A percentile compares a stretch with the other conserved stretches of the same genome.
Evolutionary conservation across 2,329 filamentous ascomycete genomes (phyloP).

Genomic region (Ceratocystis cubensis): DNA sequence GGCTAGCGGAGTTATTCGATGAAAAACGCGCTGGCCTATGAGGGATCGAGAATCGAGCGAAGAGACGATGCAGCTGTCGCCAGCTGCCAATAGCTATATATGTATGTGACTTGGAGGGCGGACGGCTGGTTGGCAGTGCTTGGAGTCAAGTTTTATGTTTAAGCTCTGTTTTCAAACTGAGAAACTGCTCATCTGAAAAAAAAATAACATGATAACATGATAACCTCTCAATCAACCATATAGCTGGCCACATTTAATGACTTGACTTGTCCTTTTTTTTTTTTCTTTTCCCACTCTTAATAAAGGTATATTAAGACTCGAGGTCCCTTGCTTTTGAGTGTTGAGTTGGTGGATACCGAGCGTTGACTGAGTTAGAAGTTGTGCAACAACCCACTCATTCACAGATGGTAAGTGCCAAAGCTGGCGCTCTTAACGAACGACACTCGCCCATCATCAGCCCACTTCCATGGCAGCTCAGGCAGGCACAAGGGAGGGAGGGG

Average conservation of each 20-base stretch:
- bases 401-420: conserved; percentile 8
- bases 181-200: not conserved
- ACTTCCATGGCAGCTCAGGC: conserved; percentile 16
- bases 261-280: not conserved
- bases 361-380: not conserved
- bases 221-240: not conserved
- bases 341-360: not conserved
- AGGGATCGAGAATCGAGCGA: not conserved
- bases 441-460: conserved; percentile 20
- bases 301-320: not conserved
- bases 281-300: not conserved
- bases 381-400: conserved; percentile 6
- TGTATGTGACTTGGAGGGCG: not conserved
- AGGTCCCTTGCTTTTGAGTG: not conserved
- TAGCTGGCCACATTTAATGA: too few species aligned
- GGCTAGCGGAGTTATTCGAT: conserved; percentile 52
- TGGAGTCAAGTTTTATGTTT: too few species aligned
- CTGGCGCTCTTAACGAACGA: conserved; percentile 18
- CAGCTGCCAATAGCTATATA: not conserved
- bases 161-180: not conserved
- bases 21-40: not conserved
- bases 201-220: not conserved
- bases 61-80: too few species aligned
- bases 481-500: not conserved
- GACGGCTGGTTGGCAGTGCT: too few species aligned